Conservation (phyloP, 495 filamentous ascomycete species). For the Stereocaulon alpinum region DNA sequence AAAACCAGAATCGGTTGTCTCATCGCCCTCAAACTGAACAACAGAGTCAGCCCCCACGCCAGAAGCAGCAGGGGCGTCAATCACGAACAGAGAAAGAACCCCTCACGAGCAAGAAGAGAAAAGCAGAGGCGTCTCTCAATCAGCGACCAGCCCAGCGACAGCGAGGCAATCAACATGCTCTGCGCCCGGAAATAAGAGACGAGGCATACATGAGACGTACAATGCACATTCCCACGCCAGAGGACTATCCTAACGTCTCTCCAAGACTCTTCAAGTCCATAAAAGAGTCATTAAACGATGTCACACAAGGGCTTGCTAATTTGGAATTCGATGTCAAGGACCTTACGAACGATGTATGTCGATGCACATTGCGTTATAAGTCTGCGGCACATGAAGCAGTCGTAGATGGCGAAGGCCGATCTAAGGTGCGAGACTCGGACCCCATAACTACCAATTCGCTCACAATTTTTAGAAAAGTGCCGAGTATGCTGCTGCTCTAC, state of each 20-base stretch:
- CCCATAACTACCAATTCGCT: constrained; percentile 1
- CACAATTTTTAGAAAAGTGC: constrained; percentile 26
- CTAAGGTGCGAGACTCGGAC: constrained; percentile 21
- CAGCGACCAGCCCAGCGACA: constrained; percentile 7
- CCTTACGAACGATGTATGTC: not conserved
- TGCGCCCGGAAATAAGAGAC: constrained; percentile 15
- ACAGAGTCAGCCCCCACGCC: not conserved
- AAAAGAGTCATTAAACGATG: constrained; percentile 23
- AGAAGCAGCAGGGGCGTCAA: not conserved
- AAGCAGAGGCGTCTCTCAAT: not conserved
- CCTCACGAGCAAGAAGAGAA: constrained; percentile 10
- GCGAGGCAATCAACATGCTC: not conserved
- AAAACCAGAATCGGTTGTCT: not conserved
- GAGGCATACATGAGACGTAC: constrained; percentile 12
- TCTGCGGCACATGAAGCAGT: constrained; percentile 22
- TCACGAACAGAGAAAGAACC: not conserved
- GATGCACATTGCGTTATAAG: constrained; percentile 24
- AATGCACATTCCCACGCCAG: constrained; percentile 14
- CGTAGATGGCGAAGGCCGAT: constrained; percentile 26
- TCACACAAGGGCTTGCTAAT: constrained; percentile 18
- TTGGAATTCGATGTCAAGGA: constrained; percentile 14
- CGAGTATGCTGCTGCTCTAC: constrained; percentile 27
- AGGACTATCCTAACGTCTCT: constrained; percentile 16
- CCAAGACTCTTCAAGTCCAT: constrained; percentile 22
- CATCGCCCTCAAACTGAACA: not conserved